A percentile compares a stretch with the other conserved stretches of the same genome.
phyloP scores from a whole-genome alignment of 352 stramenopile genomes.

The Phytopythium boreale region DNA sequence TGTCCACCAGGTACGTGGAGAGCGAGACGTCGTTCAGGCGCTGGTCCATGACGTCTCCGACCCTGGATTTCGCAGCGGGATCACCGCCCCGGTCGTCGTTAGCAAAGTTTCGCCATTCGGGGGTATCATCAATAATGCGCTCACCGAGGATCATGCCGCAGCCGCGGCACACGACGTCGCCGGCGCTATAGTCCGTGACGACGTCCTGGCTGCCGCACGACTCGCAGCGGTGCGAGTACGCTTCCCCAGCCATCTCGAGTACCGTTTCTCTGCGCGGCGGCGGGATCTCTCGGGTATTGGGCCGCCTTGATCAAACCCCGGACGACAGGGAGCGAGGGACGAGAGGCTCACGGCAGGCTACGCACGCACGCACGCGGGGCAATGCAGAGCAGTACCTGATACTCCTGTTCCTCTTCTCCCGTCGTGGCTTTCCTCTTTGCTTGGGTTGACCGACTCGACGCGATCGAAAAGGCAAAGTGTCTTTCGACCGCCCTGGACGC shows the following conservation, averaged over 20 bases:
- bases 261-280: not conserved
- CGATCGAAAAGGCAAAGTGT: not conserved
- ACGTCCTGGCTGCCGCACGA: slow-evolving; percentile 74
- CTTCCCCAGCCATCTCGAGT: slow-evolving; percentile 51
- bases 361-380: not conserved
- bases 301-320: slow-evolving; percentile 10
- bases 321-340: not conserved
- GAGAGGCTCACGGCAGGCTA: not conserved
- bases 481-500: not conserved
- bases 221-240: slow-evolving; percentile 52
- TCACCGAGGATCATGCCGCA: slow-evolving; percentile 87
- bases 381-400: too few relatives aligned
- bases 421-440: not conserved
- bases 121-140: slow-evolving; percentile 86
- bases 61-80: slow-evolving; percentile 74
- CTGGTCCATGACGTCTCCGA: slow-evolving; percentile 63
- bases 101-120: slow-evolving; percentile 86
- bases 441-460: not conserved
- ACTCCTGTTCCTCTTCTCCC: not conserved
- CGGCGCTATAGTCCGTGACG: slow-evolving; percentile 75
- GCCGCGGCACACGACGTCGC: slow-evolving; percentile 76
- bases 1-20: slow-evolving; percentile 67
- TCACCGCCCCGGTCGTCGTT: slow-evolving; percentile 84
- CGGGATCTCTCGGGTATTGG: not conserved
- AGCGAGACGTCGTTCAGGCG: slow-evolving; percentile 61